A percentile compares a stretch with the other conserved stretches of the same genome.
Conservation (phyloP, 140 eudicot genomes). For the Stevia rebaudiana region DNA sequence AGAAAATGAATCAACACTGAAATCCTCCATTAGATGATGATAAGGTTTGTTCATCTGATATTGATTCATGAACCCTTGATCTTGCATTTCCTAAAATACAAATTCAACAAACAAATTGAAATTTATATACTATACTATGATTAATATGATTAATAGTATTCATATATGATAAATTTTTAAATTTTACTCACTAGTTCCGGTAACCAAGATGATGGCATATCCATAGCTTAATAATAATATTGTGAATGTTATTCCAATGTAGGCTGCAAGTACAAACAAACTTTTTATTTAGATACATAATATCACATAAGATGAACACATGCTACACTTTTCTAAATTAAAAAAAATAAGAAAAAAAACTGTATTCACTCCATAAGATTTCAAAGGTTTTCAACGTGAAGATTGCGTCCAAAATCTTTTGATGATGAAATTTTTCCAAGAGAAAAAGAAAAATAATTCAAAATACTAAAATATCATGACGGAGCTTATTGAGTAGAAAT, state of each 20-base stretch:
- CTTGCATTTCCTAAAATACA: slow-evolving; percentile 36
- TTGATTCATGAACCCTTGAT: slow-evolving; percentile 42
- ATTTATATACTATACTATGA: neutral
- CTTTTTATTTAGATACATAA: slow-evolving; percentile 14
- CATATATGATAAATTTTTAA: neutral
- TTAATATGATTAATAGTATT: too few species aligned
- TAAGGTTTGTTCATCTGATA: slow-evolving; percentile 37
- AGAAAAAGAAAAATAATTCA: neutral
- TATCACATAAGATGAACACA: slow-evolving; percentile 12
- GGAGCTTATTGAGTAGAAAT: too few species aligned
- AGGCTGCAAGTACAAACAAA: slow-evolving; percentile 17
- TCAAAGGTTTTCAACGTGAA: neutral
- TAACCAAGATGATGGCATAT: slow-evolving; percentile 32
- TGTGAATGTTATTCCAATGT: slow-evolving; percentile 8
- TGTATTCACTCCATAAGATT: neutral
- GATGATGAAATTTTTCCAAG: neutral
- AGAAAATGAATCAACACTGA: slow-evolving; percentile 38
- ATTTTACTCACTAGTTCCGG: slow-evolving; percentile 27
- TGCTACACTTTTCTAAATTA: slow-evolving; percentile 8
- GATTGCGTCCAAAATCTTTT: neutral
- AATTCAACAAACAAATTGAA: slow-evolving; percentile 13
- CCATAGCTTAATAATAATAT: slow-evolving; percentile 21
- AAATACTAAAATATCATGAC: neutral
- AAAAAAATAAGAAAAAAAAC: neutral
- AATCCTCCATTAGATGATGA: slow-evolving; percentile 36